These are phyloP conservation scores for Vaccinium darrowii DNA, from an alignment of 148 eudicot genomes.

Conservation along the genomic window DNA sequence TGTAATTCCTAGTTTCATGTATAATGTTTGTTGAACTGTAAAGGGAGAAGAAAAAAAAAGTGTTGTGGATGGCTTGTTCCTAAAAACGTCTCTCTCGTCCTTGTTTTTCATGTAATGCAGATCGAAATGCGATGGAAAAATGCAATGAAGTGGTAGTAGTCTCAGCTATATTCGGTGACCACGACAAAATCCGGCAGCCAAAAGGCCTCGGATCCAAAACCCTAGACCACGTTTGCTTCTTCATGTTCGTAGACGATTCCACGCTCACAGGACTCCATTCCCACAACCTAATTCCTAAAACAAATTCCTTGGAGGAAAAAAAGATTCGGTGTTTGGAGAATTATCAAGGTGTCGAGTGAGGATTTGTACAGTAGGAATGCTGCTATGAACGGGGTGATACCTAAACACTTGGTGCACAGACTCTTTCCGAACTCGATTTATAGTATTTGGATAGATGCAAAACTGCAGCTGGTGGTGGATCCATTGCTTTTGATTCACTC, in stretches of 20 bases:
- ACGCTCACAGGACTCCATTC: conserved; percentile 49
- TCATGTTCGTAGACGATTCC: conserved; percentile 80
- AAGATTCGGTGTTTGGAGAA: conserved; percentile 84
- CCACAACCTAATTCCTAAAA: conserved; percentile 53
- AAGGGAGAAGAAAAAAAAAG: neutral
- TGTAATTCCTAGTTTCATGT: neutral
- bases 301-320: conserved; percentile 19
- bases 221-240: conserved; percentile 66
- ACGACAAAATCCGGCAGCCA: conserved; percentile 94
- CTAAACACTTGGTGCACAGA: conserved; percentile 83
- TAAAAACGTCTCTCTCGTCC: neutral
- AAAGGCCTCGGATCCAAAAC: conserved; percentile 75
- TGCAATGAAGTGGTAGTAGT: conserved; percentile 76
- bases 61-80: neutral
- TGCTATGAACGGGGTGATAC: conserved; percentile 92
- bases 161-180: conserved; percentile 85
- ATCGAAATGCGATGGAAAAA: conserved; percentile 53
- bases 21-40: neutral
- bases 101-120: conserved; percentile 29
- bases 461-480: conserved; percentile 82
- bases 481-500: conserved; percentile 81
- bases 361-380: conserved; percentile 48
- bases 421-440: conserved; percentile 74
- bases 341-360: conserved; percentile 46
- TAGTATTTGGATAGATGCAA: conserved; percentile 90